Percentiles rank a stretch among this genome's conserved stretches.
Evolutionary conservation across 345 rosid genomes (phyloP).

Genomic region (Draba incana): DNA sequence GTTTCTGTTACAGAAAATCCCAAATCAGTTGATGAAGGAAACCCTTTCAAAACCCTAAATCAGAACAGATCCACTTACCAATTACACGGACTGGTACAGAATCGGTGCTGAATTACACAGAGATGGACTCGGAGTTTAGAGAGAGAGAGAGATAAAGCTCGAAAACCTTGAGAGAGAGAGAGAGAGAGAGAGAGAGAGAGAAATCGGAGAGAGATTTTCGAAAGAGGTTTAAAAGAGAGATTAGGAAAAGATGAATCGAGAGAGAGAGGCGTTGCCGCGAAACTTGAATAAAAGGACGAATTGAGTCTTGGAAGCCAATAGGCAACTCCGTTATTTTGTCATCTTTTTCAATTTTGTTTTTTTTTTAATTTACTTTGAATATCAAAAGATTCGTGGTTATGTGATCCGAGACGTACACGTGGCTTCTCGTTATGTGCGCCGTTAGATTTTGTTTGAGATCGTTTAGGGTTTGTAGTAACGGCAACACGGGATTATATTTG

Average conservation of each 20-base stretch:
- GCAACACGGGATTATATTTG: slow-evolving; percentile 41
- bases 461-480: slow-evolving; percentile 40
- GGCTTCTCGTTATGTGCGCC: neutral
- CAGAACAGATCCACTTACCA: slow-evolving; percentile 49
- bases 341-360: slow-evolving; percentile 1
- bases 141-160: slow-evolving; percentile 25
- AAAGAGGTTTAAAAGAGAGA: slow-evolving; percentile 29
- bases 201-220: slow-evolving; percentile 26
- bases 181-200: slow-evolving; percentile 5
- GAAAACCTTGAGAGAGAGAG: neutral
- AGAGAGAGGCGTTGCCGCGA: slow-evolving; percentile 75
- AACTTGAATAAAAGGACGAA: slow-evolving; percentile 73
- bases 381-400: neutral
- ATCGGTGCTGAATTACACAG: slow-evolving; percentile 2
- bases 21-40: neutral
- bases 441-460: slow-evolving; percentile 16
- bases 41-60: slow-evolving; percentile 49
- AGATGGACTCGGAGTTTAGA: neutral
- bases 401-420: slow-evolving; percentile 28
- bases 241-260: slow-evolving; percentile 25
- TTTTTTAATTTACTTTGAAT: neutral
- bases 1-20: slow-evolving; percentile 1
- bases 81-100: slow-evolving; percentile 18
- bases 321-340: neutral
- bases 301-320: slow-evolving; percentile 46